A percentile compares a stretch with the other conserved stretches of the same genome.
These are phyloP conservation scores for Coemansia sp. DNA, from an alignment of 371 early-diverging fungal genomes.

Conservation along the genomic window DNA sequence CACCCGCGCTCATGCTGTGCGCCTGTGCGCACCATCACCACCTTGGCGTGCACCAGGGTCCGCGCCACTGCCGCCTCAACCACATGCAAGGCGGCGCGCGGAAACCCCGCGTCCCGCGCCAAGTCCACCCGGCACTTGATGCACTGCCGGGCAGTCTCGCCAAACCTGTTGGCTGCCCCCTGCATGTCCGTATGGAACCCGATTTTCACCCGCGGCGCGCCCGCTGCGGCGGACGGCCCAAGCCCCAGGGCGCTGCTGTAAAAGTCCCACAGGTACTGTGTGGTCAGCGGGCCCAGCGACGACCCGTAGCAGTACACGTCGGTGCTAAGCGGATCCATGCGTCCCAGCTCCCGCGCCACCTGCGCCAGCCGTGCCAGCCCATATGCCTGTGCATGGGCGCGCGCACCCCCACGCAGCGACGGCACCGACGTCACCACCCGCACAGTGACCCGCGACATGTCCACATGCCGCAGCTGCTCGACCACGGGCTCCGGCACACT, in stretches of 20 bases:
- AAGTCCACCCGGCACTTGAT: constrained; percentile 24
- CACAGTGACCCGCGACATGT: constrained; percentile 15
- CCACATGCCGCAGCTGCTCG: constrained; percentile 19
- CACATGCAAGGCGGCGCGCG: constrained; percentile 14
- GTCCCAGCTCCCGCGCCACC: constrained; percentile 1
- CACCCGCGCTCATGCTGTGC: constrained; percentile 18
- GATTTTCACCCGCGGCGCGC: constrained; percentile 8
- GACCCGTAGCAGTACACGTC: constrained; percentile 38
- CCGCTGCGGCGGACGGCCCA: neutral
- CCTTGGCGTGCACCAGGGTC: constrained; percentile 36
- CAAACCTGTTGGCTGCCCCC: constrained; percentile 24
- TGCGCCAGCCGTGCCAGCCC: constrained; percentile 15
- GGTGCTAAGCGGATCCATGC: constrained; percentile 1
- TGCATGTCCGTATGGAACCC: constrained; percentile 37
- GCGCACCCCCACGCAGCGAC: neutral
- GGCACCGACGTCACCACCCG: constrained; percentile 41
- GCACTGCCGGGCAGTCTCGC: constrained; percentile 8
- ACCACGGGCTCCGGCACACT: constrained; percentile 29
- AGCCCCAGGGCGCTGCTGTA: constrained; percentile 15
- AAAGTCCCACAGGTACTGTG: constrained; percentile 15
- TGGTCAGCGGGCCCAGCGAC: constrained; percentile 29
- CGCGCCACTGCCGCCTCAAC: constrained; percentile 12
- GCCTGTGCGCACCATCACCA: constrained; percentile 24
- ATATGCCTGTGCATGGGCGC: constrained; percentile 10
- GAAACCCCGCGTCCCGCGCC: constrained; percentile 12